A percentile compares a stretch with the other conserved stretches of the same genome.
These are phyloP conservation scores for Calocybe indica DNA, from an alignment of 768 basidiomycete species.

Conservation along the genomic window DNA sequence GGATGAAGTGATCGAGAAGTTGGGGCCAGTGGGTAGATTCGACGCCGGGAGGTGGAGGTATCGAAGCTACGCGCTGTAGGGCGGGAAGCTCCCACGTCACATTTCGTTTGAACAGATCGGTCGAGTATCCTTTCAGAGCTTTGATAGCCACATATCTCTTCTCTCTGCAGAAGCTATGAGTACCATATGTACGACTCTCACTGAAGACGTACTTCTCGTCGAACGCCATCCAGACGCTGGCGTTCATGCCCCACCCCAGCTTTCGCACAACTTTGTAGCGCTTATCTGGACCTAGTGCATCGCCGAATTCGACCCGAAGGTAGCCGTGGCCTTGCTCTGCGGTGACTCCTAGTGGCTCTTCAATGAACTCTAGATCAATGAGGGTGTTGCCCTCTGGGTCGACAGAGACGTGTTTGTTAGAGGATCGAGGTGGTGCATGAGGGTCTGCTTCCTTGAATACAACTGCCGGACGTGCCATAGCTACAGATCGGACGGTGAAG, in stretches of 20 bases:
- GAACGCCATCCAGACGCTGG: slow-evolving; percentile 23
- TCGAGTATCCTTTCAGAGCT: slow-evolving; percentile 18
- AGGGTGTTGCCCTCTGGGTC: too few species aligned
- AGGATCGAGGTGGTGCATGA: too few species aligned
- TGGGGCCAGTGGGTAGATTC: slow-evolving; percentile 10
- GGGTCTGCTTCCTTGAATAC: too few species aligned
- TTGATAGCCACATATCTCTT: slow-evolving; percentile 24
- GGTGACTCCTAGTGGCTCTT: slow-evolving; percentile 23
- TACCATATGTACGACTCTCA: not conserved
- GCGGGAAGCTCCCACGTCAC: slow-evolving; percentile 16
- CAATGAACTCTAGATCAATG: slow-evolving; percentile 9
- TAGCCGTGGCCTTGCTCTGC: slow-evolving; percentile 20
- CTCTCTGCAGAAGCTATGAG: slow-evolving; percentile 7
- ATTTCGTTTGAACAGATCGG: slow-evolving; percentile 9
- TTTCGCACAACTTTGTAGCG: slow-evolving; percentile 19
- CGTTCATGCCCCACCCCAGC: slow-evolving; percentile 25
- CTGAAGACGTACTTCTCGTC: slow-evolving; percentile 14
- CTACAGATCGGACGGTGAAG: too few species aligned
- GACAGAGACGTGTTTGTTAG: too few species aligned
- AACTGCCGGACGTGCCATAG: too few species aligned
- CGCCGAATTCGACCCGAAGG: slow-evolving; percentile 17
- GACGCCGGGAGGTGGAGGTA: slow-evolving; percentile 1
- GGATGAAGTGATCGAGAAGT: slow-evolving; percentile 16
- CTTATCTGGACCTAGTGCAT: slow-evolving; percentile 18
- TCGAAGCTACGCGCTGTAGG: slow-evolving; percentile 8